These are phyloP conservation scores for Fusarium nanum DNA, from an alignment of 2,329 filamentous ascomycete genomes.

Conservation along the genomic window DNA sequence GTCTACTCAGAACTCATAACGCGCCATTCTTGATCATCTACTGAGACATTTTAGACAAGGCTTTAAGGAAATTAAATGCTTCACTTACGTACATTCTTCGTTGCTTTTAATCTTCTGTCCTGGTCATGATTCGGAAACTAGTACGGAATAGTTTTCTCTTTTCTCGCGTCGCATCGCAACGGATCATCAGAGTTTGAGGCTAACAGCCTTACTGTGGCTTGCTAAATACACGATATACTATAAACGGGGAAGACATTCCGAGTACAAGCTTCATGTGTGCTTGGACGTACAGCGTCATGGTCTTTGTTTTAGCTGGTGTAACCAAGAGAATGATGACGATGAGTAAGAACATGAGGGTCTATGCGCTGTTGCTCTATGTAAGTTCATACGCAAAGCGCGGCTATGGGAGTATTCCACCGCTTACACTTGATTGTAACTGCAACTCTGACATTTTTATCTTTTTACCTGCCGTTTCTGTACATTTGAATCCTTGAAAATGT, in stretches of 20 bases:
- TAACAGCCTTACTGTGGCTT: constrained; percentile 13
- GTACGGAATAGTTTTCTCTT: constrained; percentile 39
- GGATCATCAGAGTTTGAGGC: constrained; percentile 20
- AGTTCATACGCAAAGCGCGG: constrained; percentile 30
- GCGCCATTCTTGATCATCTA: background rate
- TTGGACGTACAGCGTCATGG: constrained; percentile 10
- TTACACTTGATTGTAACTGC: background rate
- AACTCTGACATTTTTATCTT: constrained; percentile 13
- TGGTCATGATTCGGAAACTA: background rate
- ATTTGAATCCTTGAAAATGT: too few species aligned
- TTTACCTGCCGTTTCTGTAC: background rate
- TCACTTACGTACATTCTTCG: background rate
- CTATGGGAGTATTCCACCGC: constrained; percentile 16
- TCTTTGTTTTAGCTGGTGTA: background rate
- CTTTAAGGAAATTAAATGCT: background rate
- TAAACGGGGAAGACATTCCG: background rate
- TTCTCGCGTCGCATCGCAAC: constrained; percentile 16
- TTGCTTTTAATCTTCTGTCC: background rate
- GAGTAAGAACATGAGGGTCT: background rate
- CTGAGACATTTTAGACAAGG: background rate
- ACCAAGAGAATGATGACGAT: background rate
- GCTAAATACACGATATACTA: constrained; percentile 10
- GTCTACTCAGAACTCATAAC: background rate
- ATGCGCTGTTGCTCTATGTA: constrained; percentile 12
- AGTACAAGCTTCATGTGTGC: background rate